Conservation (phyloP, 148 eudicot species). For the Fagopyrum esculentum region DNA sequence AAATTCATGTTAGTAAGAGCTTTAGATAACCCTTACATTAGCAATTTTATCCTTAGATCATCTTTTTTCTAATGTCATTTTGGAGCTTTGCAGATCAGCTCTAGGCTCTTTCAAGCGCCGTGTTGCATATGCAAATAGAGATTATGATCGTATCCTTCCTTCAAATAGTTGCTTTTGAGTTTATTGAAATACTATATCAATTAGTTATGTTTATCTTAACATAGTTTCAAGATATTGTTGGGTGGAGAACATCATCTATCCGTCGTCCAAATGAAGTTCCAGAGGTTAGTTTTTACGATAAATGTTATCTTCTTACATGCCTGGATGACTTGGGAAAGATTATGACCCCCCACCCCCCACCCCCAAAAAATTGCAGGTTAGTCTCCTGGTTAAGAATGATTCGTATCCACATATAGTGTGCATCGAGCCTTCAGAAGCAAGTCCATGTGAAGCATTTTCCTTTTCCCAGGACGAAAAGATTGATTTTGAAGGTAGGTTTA, state of each 20-base stretch:
- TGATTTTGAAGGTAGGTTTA: constrained; percentile 69
- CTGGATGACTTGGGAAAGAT: neutral
- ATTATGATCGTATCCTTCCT: constrained; percentile 78
- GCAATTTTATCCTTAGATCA: neutral
- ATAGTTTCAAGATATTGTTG: constrained; percentile 57
- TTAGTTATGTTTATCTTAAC: constrained; percentile 31
- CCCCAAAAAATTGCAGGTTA: constrained; percentile 28
- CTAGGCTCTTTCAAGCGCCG: constrained; percentile 75
- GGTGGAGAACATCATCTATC: constrained; percentile 93
- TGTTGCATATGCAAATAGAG: constrained; percentile 81
- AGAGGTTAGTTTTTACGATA: constrained; percentile 27
- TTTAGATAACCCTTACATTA: neutral
- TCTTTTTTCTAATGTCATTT: constrained; percentile 15
- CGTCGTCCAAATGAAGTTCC: constrained; percentile 82
- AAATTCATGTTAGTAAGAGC: constrained; percentile 58
- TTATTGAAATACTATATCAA: neutral
- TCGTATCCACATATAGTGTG: constrained; percentile 75
- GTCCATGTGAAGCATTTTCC: constrained; percentile 23
- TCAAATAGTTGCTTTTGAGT: neutral
- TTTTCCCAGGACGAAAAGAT: constrained; percentile 23
- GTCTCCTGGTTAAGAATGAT: constrained; percentile 44
- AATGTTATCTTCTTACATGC: neutral
- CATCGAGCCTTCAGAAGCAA: constrained; percentile 29
- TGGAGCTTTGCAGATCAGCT: constrained; percentile 57
- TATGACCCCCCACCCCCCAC: neutral